A percentile compares a stretch with the other conserved stretches of the same genome.
These are phyloP conservation scores for Aspergillus candidus DNA, from an alignment of 2,329 filamentous ascomycete species.

Conservation along the genomic window DNA sequence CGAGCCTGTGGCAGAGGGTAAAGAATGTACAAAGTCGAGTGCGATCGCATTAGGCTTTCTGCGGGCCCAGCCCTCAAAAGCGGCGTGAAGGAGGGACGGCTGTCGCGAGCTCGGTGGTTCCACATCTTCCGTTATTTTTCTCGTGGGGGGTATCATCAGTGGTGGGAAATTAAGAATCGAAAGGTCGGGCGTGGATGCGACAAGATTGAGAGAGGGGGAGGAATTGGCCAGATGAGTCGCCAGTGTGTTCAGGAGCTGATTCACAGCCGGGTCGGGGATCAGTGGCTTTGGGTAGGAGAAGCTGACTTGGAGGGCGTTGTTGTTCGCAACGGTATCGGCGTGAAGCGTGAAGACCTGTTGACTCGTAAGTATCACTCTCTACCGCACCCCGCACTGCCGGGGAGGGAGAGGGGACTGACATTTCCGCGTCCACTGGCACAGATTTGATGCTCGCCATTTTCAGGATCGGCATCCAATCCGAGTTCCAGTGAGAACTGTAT, in stretches of 20 bases:
- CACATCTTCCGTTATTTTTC: conserved; percentile 2
- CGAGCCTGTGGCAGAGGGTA: conserved; percentile 10
- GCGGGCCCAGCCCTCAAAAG: conserved; percentile 22
- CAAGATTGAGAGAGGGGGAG: conserved; percentile 4
- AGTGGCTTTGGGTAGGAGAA: conserved; percentile 15
- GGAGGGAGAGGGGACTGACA: conserved; percentile 9
- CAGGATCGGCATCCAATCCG: conserved; percentile 9
- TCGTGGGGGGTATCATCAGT: conserved; percentile 17
- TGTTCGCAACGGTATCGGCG: conserved; percentile 3
- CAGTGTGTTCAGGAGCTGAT: conserved; percentile 16
- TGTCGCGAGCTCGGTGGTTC: not conserved
- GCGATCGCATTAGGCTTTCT: conserved; percentile 18
- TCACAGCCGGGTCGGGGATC: conserved; percentile 15
- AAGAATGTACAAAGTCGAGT: conserved; percentile 24
- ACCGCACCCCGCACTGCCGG: not conserved
- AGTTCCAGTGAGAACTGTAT: conserved; percentile 19
- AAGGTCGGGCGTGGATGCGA: conserved; percentile 9
- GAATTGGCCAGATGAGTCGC: conserved; percentile 11
- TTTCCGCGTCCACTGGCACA: conserved; percentile 1
- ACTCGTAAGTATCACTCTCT: conserved; percentile 3
- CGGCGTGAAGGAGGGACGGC: conserved; percentile 18
- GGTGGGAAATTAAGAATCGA: conserved; percentile 25
- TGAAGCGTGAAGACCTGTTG: conserved; percentile 14
- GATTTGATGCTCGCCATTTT: conserved; percentile 12
- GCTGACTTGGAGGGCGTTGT: conserved; percentile 8